Conservation (phyloP, 208 protist species). For the Herpetomonas tarakana region DNA sequence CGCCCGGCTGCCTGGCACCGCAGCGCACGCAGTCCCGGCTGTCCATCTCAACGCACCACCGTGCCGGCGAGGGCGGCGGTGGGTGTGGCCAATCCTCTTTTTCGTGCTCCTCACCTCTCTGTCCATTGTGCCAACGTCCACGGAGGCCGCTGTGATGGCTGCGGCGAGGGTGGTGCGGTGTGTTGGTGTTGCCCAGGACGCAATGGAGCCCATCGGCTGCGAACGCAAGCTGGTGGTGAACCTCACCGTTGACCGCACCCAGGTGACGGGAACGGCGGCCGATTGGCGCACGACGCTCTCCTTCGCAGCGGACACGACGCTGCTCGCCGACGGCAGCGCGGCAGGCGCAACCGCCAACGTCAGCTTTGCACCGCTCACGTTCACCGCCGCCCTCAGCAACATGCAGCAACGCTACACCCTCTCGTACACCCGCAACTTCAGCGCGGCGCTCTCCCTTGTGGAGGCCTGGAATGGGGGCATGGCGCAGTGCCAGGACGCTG, state of each 20-base stretch:
- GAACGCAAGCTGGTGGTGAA: conserved; percentile 21
- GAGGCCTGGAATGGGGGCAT: conserved; percentile 13
- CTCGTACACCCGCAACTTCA: conserved; percentile 47
- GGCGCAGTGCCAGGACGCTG: conserved; percentile 12
- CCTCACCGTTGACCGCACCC: conserved; percentile 18
- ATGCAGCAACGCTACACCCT: conserved; percentile 45
- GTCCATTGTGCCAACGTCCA: no score
- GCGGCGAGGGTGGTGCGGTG: no score
- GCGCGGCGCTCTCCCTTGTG: conserved; percentile 31
- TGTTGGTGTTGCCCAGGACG: no score
- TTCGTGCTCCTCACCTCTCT: no score
- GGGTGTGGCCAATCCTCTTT: no score
- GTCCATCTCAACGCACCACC: no score
- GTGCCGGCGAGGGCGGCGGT: no score
- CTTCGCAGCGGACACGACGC: conserved; percentile 6
- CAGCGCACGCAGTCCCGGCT: no score
- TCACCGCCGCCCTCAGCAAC: conserved; percentile 22
- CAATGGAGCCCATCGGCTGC: conserved; percentile 12
- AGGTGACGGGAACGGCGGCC: conserved; percentile 13
- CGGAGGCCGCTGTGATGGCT: no score
- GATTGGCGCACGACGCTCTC: conserved; percentile 14
- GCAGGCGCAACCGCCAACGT: conserved; percentile 11
- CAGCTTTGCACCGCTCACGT: conserved; percentile 21
- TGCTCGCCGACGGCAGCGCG: conserved; percentile 4
- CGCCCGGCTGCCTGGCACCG: no score